Percentiles rank a stretch among this genome's conserved stretches.
These are phyloP conservation scores for Kwoniella pini DNA, from an alignment of 768 basidiomycete genomes.

Conservation along the genomic window DNA sequence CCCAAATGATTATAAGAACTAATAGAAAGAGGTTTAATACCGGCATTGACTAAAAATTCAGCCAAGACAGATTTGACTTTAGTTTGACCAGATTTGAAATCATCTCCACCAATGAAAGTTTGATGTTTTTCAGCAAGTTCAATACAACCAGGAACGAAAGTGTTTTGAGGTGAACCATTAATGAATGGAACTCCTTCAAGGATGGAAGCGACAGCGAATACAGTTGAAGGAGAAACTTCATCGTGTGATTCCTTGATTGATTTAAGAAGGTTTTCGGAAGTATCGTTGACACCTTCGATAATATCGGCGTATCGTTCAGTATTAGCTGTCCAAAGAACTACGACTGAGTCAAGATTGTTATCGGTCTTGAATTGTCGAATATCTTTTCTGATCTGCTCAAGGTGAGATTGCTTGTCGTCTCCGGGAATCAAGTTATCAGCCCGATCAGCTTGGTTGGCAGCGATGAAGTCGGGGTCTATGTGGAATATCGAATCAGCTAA, in stretches of 20 bases:
- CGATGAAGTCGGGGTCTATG: conserved; percentile 88
- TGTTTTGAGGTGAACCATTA: conserved; percentile 98
- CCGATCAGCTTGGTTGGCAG: conserved; percentile 93
- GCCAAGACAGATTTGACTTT: conserved; percentile 87
- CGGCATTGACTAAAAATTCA: conserved; percentile 97
- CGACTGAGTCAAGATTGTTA: conserved; percentile 77
- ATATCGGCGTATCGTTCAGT: conserved; percentile 97
- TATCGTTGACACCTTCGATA: conserved; percentile 92
- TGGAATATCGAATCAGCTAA: background rate
- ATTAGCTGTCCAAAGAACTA: conserved; percentile 98
- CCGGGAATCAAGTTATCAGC: conserved; percentile 92
- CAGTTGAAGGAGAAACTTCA: conserved; percentile 93
- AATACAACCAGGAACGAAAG: conserved; percentile 93
- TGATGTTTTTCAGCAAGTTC: conserved; percentile 83
- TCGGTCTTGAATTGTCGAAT: conserved; percentile 88
- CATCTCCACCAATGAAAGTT: conserved; percentile 96
- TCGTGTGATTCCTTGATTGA: conserved; percentile 81
- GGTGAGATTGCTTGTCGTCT: conserved; percentile 80
- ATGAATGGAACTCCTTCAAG: conserved; percentile 94
- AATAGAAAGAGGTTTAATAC: conserved; percentile 96
- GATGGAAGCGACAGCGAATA: conserved; percentile 94
- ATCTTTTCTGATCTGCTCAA: conserved; percentile 87
- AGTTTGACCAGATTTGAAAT: conserved; percentile 97
- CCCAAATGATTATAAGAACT: conserved; percentile 98
- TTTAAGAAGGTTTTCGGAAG: conserved; percentile 77